Evolutionary conservation across 495 filamentous ascomycete species (phyloP).

Genomic region (Talaromyces nanjingensis): DNA sequence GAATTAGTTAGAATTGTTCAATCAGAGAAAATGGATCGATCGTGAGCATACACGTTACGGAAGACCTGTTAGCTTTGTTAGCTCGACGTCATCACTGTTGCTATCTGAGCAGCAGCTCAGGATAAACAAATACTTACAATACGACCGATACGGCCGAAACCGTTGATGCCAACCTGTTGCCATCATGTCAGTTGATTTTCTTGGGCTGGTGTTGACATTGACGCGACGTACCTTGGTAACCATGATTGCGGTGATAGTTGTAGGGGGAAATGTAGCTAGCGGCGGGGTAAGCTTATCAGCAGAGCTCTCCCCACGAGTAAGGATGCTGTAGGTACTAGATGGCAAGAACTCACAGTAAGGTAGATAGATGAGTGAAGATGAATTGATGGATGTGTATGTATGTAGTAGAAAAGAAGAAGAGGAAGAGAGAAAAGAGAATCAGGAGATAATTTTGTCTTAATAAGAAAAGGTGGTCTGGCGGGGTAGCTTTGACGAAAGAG

Average conservation of each 20-base stretch:
- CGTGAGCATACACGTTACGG: conserved; percentile 59
- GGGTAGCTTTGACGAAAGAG: conserved; percentile 26
- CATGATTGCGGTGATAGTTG: conserved; percentile 27
- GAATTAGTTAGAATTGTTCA: conserved; percentile 28
- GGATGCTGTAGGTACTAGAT: background rate
- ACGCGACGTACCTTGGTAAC: conserved; percentile 30
- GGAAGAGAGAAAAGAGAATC: conserved; percentile 10
- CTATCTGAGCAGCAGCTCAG: background rate
- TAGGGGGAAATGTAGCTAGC: conserved; percentile 12
- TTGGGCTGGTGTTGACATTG: background rate
- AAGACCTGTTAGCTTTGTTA: conserved; percentile 47
- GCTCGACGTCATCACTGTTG: conserved; percentile 5
- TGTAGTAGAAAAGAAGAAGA: conserved; percentile 15
- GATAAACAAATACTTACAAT: conserved; percentile 54
- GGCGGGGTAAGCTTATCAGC: conserved; percentile 5
- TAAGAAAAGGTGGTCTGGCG: conserved; percentile 19
- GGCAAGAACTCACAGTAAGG: conserved; percentile 7
- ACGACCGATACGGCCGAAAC: conserved; percentile 98
- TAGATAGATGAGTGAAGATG: conserved; percentile 1
- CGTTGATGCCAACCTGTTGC: conserved; percentile 86
- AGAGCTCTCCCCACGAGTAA: background rate
- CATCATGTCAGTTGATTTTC: background rate
- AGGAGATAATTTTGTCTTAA: conserved; percentile 15
- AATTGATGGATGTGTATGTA: conserved; percentile 14
- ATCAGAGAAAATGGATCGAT: conserved; percentile 20